Conservation (phyloP, 129 eudicot species). For the Escallonia herrerae region DNA sequence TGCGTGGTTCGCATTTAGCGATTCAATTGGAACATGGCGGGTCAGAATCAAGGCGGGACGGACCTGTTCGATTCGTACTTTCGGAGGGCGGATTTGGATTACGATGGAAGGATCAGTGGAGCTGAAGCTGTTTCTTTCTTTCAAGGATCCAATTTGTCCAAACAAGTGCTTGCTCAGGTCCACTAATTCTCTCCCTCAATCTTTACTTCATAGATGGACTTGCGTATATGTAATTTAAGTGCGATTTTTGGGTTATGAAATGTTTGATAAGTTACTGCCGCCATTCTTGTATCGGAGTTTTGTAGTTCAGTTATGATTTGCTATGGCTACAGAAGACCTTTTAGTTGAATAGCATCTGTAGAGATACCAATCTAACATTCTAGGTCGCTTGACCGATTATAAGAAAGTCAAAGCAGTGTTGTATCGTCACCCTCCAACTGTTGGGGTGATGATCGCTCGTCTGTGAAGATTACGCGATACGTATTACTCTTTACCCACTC, state of each 20-base stretch:
- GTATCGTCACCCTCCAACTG: too few species aligned
- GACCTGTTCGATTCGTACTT: slow-evolving; percentile 74
- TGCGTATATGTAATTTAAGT: too few species aligned
- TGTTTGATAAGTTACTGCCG: not conserved
- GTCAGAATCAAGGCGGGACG: slow-evolving; percentile 27
- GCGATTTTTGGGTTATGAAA: too few species aligned
- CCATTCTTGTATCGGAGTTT: not conserved
- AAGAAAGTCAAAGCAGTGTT: too few species aligned
- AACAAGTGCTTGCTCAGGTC: slow-evolving; percentile 88
- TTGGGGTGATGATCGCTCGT: too few species aligned
- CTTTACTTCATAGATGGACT: not conserved
- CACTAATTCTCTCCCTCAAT: not conserved
- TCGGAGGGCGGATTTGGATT: slow-evolving; percentile 77
- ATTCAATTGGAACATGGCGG: slow-evolving; percentile 23
- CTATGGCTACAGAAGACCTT: too few species aligned
- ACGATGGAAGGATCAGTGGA: slow-evolving; percentile 88
- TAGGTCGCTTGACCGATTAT: too few species aligned
- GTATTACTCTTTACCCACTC: too few species aligned
- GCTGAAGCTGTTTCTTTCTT: slow-evolving; percentile 82
- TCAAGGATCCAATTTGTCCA: slow-evolving; percentile 70
- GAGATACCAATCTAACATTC: too few species aligned
- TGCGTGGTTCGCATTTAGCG: not conserved
- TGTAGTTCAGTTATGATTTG: not conserved
- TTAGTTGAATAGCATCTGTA: too few species aligned
- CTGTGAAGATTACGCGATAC: too few species aligned